Base-by-base conservation (phyloP, 495 filamentous ascomycete genomes). In the Emericellopsis terricola region DNA sequence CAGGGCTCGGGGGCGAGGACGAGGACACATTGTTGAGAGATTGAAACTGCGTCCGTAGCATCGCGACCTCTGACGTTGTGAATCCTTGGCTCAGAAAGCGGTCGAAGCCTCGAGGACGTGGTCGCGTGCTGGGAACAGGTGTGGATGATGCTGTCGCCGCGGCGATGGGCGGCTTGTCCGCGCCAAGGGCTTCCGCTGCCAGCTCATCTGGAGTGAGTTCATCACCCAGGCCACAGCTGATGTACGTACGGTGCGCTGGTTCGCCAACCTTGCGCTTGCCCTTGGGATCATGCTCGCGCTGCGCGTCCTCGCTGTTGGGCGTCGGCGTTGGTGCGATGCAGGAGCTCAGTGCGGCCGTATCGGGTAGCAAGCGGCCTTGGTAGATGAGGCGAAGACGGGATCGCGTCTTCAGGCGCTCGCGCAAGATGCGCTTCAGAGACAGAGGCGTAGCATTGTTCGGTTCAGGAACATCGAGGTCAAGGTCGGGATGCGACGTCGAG, bases 181-280 rank as follows among this genome's bases (percentile, higher is more conserved):
- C 64, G 1, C 56, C 47, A 3, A 51, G 41, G 6, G 69, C 70
- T 62, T 94, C 87, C n/a, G 59, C 61, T 2, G 55, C 61, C 14
- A 96, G 69, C 19, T 89, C 82, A 0, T 53, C 37, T 2, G 69
- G 48, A 0, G 78, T 71, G 15, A 94, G 69, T 30, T 67, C 65
- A 44, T 82, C 79, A 38, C 72, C 73, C 38, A 94, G 80, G 27
- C 77, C 81, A 67, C 87, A 94, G 63, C 92, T 85, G 33, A 92
- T 73, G 56, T 89, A 91, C 44, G 85, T 60, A 15, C 73, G 62
- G 26, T 46, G 17, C 31, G 45, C 27, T 21, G 36, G 20, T 14
- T 32, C 43, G 31, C 28, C 38, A 13, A 34, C 56, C 73, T 68
- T 47, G 51, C 66, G 47, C 73, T 64, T 15, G 71, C 78, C 47